Base-by-base conservation (phyloP, 1,284 basidiomycete species). In the Rhodotorula sp. region DNA sequence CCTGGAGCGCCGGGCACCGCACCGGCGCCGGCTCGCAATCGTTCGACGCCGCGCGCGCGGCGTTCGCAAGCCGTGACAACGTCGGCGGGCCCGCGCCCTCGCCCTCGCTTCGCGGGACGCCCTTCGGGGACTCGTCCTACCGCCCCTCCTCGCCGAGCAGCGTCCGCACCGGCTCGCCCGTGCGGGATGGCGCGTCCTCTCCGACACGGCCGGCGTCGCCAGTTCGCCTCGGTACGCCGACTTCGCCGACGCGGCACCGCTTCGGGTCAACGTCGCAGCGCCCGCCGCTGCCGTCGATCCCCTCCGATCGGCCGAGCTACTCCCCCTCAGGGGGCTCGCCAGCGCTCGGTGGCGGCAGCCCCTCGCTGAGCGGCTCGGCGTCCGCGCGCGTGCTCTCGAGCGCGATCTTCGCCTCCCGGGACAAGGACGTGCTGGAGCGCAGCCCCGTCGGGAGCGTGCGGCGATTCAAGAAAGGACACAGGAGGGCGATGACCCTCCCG, bases 401-500 rank as follows among this genome's bases (percentile, higher is more conserved):
- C 22, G 62, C 75, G 25, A 74, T 76, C 55, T 72, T 76, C 56
- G 63, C 72, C 3, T 57, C 74, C 25, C 58, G 63, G 9, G 50
- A n/a, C 19, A 67, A 54, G 13, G 17, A 25, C 17, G 41, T 32
- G 21, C 17, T 48, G 48, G 21, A 39, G 22, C 29, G 65, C 37
- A 21, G 17, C 10, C 34, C 25, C n/a, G 36, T 34, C n/a, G 64
- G 41, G 37, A 36, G 27, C 36, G 25, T 63, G 5, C n/a, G 61
- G 22, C 39, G 53, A 7, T 22, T 29, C 19, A 62, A 61, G 15
- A 66, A 59, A 58, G 71, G 74, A 0, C 75, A 76, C 50, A 58
- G 68, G 39, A 50, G 75, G 25, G 75, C 75, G 19, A 74, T 72
- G 70, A 76, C 72, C 39, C 57, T 76, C 27, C 75, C 75, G 25